Conservation (phyloP, 2,329 filamentous ascomycete species). For the Truncatella angustata region DNA sequence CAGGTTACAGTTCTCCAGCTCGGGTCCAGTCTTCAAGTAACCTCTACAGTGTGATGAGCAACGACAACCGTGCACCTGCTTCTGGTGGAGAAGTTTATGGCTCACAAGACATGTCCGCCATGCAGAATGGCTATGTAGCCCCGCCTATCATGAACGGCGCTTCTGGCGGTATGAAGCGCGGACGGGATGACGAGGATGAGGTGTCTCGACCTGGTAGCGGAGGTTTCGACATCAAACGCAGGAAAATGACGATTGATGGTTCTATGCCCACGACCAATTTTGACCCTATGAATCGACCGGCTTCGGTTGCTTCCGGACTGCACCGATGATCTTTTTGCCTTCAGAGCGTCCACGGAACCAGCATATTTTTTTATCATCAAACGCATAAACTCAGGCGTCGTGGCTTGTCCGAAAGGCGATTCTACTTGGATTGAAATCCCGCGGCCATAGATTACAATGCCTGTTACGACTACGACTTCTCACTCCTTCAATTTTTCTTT, state of each 20-base stretch:
- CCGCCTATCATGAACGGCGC: conserved; percentile 67
- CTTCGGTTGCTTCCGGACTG: conserved; percentile 40
- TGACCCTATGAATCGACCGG: conserved; percentile 47
- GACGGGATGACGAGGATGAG: conserved; percentile 59
- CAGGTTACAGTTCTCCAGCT: conserved; percentile 77
- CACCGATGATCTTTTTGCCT: conserved; percentile 19
- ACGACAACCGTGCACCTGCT: conserved; percentile 64
- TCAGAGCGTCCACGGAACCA: conserved; percentile 1
- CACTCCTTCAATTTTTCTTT: conserved; percentile 25
- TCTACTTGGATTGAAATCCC: conserved; percentile 16
- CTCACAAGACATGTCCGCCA: conserved; percentile 57
- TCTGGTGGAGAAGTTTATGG: conserved; percentile 69
- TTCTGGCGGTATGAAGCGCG: conserved; percentile 40
- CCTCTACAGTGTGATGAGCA: conserved; percentile 86
- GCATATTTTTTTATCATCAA: conserved; percentile 10
- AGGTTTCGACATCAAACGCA: conserved; percentile 70
- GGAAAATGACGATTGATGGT: conserved; percentile 71
- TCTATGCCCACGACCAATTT: conserved; percentile 49
- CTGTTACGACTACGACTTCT: conserved; percentile 17
- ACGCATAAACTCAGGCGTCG: conserved; percentile 23
- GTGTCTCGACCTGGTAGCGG: conserved; percentile 60
- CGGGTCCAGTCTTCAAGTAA: conserved; percentile 71
- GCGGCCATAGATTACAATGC: conserved; percentile 17
- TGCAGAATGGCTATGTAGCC: conserved; percentile 63
- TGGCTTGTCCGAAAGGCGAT: conserved; percentile 18